Conservation (phyloP, 148 eudicot genomes). For the Rheum nobile region DNA sequence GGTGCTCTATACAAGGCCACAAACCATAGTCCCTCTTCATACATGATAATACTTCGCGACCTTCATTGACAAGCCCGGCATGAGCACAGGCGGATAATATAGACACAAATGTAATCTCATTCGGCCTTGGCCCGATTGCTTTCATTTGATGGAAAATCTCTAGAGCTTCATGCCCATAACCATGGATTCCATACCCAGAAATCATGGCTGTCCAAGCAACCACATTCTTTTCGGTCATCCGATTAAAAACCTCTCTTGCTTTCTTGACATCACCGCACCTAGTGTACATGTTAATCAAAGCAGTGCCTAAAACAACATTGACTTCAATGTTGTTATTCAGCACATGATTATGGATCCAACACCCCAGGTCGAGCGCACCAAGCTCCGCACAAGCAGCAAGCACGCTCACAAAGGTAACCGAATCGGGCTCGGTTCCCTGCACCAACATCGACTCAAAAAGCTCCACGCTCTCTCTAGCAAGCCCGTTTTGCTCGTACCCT, state of each 20-base stretch:
- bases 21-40: constrained; percentile 29
- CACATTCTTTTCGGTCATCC: constrained; percentile 21
- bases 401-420: constrained; percentile 43
- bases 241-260: constrained; percentile 41
- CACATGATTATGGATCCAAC: constrained; percentile 36
- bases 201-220: constrained; percentile 27
- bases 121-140: constrained; percentile 24
- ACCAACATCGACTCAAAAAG: constrained; percentile 35
- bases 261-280: constrained; percentile 43
- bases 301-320: constrained; percentile 29
- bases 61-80: constrained; percentile 44
- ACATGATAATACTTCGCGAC: constrained; percentile 23
- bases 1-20: constrained; percentile 36
- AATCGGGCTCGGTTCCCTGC: constrained; percentile 29
- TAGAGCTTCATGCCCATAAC: constrained; percentile 44
- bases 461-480: constrained; percentile 29
- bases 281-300: constrained; percentile 45
- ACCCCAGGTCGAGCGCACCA: constrained; percentile 43
- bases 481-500: constrained; percentile 56
- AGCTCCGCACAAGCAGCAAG: constrained; percentile 47
- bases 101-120: constrained; percentile 41
- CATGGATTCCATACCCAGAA: constrained; percentile 28
- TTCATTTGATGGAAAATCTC: constrained; percentile 38
- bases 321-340: constrained; percentile 12
- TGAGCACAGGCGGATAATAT: constrained; percentile 56